Evolutionary conservation across 345 rosid species (phyloP).

Genomic region (Psidium guajava): DNA sequence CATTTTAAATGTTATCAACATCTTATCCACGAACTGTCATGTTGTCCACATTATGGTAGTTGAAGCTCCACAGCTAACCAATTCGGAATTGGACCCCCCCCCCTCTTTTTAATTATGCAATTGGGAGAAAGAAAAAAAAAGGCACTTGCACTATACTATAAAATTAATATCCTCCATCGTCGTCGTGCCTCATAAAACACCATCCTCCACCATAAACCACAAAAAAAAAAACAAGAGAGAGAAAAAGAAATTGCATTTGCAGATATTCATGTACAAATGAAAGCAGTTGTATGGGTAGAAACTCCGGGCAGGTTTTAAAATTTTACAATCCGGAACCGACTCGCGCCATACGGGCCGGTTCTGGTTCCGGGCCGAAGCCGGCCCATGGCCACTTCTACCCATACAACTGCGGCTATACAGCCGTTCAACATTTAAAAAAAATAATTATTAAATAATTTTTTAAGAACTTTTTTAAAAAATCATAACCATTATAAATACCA

Average conservation of each 20-base stretch:
- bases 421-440: too few species aligned
- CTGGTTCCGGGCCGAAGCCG: too few species aligned
- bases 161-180: neutral
- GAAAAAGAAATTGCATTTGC: neutral
- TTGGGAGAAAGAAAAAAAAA: neutral
- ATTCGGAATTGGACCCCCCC: neutral
- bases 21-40: accelerated
- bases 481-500: too few species aligned
- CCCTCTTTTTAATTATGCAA: neutral
- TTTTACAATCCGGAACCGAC: too few species aligned
- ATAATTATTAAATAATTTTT: too few species aligned
- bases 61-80: neutral
- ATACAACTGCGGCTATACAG: too few species aligned
- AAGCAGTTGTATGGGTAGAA: too few species aligned
- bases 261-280: neutral
- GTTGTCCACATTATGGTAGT: neutral
- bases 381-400: too few species aligned
- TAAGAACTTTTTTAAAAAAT: too few species aligned
- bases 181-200: neutral
- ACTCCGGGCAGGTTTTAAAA: too few species aligned
- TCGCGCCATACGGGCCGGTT: too few species aligned
- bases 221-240: neutral
- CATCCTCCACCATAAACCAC: neutral
- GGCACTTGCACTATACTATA: neutral
- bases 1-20: neutral